These are phyloP conservation scores for Fragaria ananassa DNA, from an alignment of 306 rosid species.

Conservation along the genomic window DNA sequence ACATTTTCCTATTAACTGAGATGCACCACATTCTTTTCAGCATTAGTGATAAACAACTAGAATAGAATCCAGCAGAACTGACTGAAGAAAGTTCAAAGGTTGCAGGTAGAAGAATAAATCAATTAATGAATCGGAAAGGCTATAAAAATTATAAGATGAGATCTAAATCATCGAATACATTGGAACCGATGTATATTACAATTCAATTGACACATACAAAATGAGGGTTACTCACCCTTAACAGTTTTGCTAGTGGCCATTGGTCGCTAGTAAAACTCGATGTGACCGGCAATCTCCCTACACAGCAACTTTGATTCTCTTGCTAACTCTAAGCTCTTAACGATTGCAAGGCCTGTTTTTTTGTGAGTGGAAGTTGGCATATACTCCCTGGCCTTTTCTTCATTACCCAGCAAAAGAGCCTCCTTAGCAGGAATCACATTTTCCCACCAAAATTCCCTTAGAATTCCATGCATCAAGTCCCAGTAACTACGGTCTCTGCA, in stretches of 20 bases:
- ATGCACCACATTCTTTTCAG: neutral
- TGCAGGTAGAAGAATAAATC: neutral
- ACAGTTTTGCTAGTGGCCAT: constrained; percentile 9
- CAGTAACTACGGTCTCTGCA: constrained; percentile 62
- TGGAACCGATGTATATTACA: neutral
- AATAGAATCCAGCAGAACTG: neutral
- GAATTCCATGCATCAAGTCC: constrained; percentile 67
- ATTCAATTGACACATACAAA: constrained; percentile 12
- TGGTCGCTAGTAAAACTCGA: constrained; percentile 53
- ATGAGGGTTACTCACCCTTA: constrained; percentile 23
- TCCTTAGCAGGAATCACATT: constrained; percentile 87
- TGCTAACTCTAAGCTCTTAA: constrained; percentile 71
- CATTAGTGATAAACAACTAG: neutral
- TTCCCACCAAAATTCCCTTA: constrained; percentile 96
- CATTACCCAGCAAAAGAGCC: constrained; percentile 50
- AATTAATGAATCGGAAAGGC: neutral
- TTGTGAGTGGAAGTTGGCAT: constrained; percentile 70
- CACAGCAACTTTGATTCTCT: constrained; percentile 67
- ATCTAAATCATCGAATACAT: neutral
- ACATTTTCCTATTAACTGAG: neutral
- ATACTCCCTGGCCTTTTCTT: constrained; percentile 48
- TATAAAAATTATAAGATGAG: neutral
- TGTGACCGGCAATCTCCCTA: constrained; percentile 73
- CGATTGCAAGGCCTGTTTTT: constrained; percentile 68
- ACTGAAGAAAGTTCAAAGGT: neutral